These are phyloP conservation scores for Lobosporangium transversale DNA, from an alignment of 192 early-diverging fungal species.

Conservation along the genomic window DNA sequence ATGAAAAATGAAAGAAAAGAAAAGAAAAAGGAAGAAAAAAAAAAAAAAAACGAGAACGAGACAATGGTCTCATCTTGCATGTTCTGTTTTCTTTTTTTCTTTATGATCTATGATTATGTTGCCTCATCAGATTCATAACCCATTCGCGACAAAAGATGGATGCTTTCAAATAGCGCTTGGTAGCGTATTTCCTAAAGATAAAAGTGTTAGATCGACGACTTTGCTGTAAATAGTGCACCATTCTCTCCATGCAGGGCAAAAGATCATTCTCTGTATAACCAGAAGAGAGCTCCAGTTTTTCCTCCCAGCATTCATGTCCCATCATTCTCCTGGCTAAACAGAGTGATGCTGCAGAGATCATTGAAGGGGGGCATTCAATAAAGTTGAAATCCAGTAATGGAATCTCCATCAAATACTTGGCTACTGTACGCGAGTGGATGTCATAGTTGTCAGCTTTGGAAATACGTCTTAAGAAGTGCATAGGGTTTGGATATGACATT, in stretches of 20 bases:
- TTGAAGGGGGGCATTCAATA: constrained; percentile 73
- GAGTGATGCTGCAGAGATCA: constrained; percentile 79
- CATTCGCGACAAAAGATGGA: constrained; percentile 85
- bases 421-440: constrained; percentile 89
- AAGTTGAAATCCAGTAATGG: constrained; percentile 87
- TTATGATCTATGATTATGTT: neutral
- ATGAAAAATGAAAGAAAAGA: neutral
- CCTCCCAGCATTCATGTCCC: constrained; percentile 72
- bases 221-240: constrained; percentile 74
- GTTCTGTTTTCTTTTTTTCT: neutral
- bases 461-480: constrained; percentile 91
- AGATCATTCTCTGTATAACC: constrained; percentile 82
- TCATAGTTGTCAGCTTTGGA: constrained; percentile 92
- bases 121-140: constrained; percentile 54
- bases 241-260: constrained; percentile 67
- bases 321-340: constrained; percentile 89
- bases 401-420: constrained; percentile 97
- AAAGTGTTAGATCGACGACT: constrained; percentile 65
- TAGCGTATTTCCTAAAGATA: constrained; percentile 88
- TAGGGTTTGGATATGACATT: constrained; percentile 88
- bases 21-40: neutral
- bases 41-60: neutral
- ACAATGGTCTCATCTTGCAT: neutral
- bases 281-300: constrained; percentile 79
- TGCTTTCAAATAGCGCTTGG: constrained; percentile 82